A percentile compares a stretch with the other conserved stretches of the same genome.
Evolutionary conservation across 139 green algal genomes (phyloP).

Genomic region (Coelastrella sp.): DNA sequence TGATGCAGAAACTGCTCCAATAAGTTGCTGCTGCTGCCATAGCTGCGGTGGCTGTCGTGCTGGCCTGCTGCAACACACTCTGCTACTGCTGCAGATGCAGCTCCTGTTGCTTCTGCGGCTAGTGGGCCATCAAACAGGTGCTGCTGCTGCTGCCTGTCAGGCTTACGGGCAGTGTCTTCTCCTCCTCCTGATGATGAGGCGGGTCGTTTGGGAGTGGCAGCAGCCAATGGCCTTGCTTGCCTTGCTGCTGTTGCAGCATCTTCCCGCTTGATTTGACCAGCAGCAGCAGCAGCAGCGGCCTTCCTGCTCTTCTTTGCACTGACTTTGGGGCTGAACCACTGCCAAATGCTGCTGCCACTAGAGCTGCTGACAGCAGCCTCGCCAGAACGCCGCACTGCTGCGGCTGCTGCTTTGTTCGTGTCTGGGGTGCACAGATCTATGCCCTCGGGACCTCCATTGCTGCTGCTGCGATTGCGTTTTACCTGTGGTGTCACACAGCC

Average conservation of each 20-base stretch:
- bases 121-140: not conserved
- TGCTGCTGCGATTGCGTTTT: not conserved
- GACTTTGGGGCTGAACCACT: not conserved
- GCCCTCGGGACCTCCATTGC: not conserved
- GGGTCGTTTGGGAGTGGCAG: not conserved
- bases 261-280: not conserved
- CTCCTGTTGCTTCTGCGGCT: not conserved
- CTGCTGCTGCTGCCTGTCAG: conserved; percentile 13
- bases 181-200: not conserved
- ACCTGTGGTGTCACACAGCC: not conserved
- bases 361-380: not conserved
- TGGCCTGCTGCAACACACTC: not conserved
- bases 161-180: not conserved
- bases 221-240: too few species aligned
- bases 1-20: not conserved
- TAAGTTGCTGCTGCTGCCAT: conserved; percentile 8
- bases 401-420: not conserved
- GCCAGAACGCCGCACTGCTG: not conserved
- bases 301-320: conserved; percentile 11
- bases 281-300: not conserved
- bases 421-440: conserved; percentile 23
- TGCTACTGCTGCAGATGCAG: not conserved
- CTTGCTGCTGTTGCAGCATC: not conserved
- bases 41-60: not conserved
- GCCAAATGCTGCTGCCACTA: not conserved